Evolutionary conservation across 176 grass and related monocot genomes (phyloP).

Genomic region (Phoenix roebelenii): DNA sequence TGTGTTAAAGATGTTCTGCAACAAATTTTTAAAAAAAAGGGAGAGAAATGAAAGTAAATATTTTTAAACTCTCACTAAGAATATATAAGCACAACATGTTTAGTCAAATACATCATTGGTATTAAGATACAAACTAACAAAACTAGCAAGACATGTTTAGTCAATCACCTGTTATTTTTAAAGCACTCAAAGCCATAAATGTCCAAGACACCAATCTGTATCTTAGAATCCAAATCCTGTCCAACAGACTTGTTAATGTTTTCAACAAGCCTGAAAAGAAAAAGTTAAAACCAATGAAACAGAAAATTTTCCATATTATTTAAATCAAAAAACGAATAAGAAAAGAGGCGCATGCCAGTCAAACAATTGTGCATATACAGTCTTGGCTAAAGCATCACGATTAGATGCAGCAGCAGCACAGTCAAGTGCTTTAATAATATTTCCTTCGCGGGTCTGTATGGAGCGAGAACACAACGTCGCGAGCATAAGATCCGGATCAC

Average conservation of each 20-base stretch:
- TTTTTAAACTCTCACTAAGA: too few species aligned
- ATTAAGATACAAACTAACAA: too few species aligned
- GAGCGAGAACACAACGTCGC: constrained; percentile 73
- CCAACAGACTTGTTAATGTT: constrained; percentile 99
- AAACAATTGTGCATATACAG: constrained; percentile 90
- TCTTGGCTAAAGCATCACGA: constrained; percentile 88
- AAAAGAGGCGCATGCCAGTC: constrained; percentile 59
- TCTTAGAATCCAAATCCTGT: constrained; percentile 81
- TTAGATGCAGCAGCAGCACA: constrained; percentile 77
- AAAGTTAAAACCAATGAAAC: constrained; percentile 4
- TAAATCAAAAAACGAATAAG: constrained; percentile 10
- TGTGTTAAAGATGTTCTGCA: too few species aligned
- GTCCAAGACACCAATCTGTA: constrained; percentile 97
- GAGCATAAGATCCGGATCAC: constrained; percentile 64
- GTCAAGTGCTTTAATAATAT: constrained; percentile 81
- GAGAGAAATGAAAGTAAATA: too few species aligned
- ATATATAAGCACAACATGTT: too few species aligned
- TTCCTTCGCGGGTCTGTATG: constrained; percentile 91
- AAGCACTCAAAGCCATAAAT: constrained; percentile 99
- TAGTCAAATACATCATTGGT: too few species aligned
- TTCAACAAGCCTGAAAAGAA: constrained; percentile 77
- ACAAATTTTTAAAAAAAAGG: too few species aligned
- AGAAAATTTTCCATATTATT: not conserved
- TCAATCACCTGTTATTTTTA: constrained; percentile 73
- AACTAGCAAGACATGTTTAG: not conserved